These are phyloP conservation scores for Prunus fruticosa DNA, from an alignment of 306 rosid genomes.

Conservation along the genomic window DNA sequence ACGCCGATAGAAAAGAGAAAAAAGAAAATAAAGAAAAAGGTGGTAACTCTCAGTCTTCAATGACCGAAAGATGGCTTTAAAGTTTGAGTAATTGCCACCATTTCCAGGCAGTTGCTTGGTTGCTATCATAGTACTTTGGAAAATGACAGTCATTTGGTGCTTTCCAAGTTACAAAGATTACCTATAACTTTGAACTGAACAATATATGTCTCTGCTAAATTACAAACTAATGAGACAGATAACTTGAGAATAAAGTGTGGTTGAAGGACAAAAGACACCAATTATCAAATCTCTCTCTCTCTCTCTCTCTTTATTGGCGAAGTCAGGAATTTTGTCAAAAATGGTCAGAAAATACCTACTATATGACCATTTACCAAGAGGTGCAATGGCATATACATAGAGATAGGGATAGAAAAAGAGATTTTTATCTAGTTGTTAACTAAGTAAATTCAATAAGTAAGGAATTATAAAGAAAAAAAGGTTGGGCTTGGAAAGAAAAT, in stretches of 20 bases:
- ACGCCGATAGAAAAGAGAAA: neutral
- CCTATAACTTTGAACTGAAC: too few relatives aligned
- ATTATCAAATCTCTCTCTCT: too few relatives aligned
- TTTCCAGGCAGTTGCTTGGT: neutral
- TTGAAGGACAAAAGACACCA: neutral
- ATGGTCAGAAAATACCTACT: too few relatives aligned
- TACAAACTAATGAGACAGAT: neutral
- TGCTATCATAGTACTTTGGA: constrained; percentile 4
- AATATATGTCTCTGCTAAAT: neutral
- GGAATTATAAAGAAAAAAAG: too few relatives aligned
- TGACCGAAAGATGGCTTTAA: neutral
- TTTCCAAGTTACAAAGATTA: neutral
- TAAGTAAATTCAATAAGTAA: too few relatives aligned
- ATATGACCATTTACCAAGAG: too few relatives aligned
- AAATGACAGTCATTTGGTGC: neutral
- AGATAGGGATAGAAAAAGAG: too few relatives aligned
- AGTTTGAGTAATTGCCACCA: neutral
- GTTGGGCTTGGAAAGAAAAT: too few relatives aligned
- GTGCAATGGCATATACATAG: too few relatives aligned
- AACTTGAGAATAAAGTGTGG: neutral
- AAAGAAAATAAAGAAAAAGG: neutral
- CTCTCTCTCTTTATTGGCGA: too few relatives aligned
- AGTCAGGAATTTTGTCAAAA: too few relatives aligned
- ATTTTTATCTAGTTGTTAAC: too few relatives aligned
- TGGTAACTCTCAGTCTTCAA: neutral